phyloP scores from a whole-genome alignment of 2,329 filamentous ascomycete genomes.

The Grosmannia huntii region DNA sequence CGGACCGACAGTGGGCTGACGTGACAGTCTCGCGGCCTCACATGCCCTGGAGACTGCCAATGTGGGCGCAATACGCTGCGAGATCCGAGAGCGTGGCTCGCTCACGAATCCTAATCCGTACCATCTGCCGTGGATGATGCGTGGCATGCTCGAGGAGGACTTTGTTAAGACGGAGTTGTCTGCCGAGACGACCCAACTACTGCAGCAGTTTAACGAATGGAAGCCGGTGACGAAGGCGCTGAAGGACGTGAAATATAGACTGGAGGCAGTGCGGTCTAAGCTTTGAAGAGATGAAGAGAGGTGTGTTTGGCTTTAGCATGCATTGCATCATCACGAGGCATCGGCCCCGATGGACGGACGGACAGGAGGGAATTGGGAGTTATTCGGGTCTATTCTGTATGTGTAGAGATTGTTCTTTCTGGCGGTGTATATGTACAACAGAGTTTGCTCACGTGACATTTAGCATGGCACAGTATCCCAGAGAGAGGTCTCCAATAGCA shows the following conservation, averaged over 20 bases:
- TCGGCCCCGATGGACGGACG: not conserved
- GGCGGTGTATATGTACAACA: not conserved
- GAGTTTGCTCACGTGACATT: not conserved
- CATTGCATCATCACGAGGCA: not conserved
- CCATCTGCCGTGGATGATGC: slow-evolving; percentile 88
- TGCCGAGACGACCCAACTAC: slow-evolving; percentile 62
- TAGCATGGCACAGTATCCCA: not conserved
- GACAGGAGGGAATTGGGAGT: not conserved
- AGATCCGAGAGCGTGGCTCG: slow-evolving; percentile 37
- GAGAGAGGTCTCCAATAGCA: not conserved
- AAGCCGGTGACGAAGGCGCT: slow-evolving; percentile 79
- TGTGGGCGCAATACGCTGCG: slow-evolving; percentile 31
- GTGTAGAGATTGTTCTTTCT: not conserved
- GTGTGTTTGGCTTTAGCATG: not conserved
- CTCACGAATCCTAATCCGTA: slow-evolving; percentile 63
- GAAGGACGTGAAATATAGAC: slow-evolving; percentile 88
- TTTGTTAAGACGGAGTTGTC: slow-evolving; percentile 72
- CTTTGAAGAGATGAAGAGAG: slow-evolving; percentile 27
- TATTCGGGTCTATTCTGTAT: not conserved
- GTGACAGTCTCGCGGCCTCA: slow-evolving; percentile 47
- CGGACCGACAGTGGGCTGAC: not conserved
- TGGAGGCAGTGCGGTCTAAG: slow-evolving; percentile 85
- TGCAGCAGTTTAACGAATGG: slow-evolving; percentile 90
- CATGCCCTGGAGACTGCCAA: slow-evolving; percentile 62
- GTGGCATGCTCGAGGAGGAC: slow-evolving; percentile 83